phyloP scores from a whole-genome alignment of 2,329 filamentous ascomycete genomes.

The Trichophyton verrucosum region DNA sequence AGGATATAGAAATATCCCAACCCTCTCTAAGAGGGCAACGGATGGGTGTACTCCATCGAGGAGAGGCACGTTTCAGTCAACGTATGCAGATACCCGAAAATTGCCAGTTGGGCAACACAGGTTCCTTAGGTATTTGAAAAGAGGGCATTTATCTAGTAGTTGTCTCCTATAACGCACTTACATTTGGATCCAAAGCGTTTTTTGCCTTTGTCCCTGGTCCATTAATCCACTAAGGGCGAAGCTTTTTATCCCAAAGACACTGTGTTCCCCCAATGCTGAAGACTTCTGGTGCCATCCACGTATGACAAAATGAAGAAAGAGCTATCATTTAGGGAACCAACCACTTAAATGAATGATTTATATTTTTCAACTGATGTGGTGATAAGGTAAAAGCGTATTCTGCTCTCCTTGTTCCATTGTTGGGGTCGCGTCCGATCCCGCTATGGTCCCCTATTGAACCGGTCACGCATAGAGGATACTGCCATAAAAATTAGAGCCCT shows the following conservation, averaged over 20 bases:
- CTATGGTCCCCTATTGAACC: neutral
- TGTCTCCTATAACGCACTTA: conserved; percentile 3
- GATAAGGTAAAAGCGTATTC: neutral
- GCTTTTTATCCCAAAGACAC: neutral
- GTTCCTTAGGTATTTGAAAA: conserved; percentile 7
- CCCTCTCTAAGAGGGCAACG: neutral
- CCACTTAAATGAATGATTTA: neutral
- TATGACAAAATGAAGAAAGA: neutral
- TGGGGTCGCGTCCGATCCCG: neutral
- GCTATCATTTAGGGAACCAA: neutral
- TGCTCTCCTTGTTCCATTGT: neutral
- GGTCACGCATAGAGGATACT: neutral
- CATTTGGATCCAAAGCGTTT: neutral
- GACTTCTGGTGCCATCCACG: neutral
- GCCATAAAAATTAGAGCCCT: neutral
- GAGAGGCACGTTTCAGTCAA: conserved; percentile 7
- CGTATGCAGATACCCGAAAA: conserved; percentile 9
- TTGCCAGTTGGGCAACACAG: conserved; percentile 1
- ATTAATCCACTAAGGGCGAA: neutral
- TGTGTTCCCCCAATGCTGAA: neutral
- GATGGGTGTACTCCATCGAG: conserved; percentile 9
- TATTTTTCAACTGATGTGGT: neutral
- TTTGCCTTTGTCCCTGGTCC: neutral
- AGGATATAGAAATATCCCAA: neutral
- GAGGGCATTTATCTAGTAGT: conserved; percentile 5